Evolutionary conservation across 176 grass and related monocot genomes (phyloP).

Genomic region (Guadua angustifolia): DNA sequence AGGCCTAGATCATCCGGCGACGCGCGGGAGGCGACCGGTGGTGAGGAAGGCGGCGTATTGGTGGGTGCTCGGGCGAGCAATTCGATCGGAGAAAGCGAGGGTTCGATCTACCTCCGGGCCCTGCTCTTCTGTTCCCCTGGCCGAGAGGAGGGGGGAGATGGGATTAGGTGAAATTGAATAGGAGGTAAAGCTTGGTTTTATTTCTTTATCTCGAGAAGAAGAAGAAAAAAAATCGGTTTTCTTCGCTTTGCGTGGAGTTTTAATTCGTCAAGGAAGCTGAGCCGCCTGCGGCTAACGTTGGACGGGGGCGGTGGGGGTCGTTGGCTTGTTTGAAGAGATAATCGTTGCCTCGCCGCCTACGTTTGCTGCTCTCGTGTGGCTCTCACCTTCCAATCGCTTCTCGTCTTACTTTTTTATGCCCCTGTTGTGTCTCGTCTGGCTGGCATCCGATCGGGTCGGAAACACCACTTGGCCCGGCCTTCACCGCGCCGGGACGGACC

Average conservation of each 20-base stretch:
- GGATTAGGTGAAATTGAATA: constrained; percentile 53
- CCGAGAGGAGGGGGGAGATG: background rate
- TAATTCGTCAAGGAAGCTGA: constrained; percentile 5
- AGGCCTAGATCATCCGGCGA: constrained; percentile 39
- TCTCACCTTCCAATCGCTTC: background rate
- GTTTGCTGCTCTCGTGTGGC: constrained; percentile 6
- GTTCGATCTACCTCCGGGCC: constrained; percentile 29
- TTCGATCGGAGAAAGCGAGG: constrained; percentile 67
- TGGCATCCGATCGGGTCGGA: background rate
- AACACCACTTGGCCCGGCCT: no score
- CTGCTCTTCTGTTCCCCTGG: background rate
- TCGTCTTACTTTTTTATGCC: no score
- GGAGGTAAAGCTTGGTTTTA: background rate
- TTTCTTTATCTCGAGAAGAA: background rate
- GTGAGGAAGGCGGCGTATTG: constrained; percentile 43
- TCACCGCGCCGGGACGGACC: no score
- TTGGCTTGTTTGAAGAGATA: constrained; percentile 43
- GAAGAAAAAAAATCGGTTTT: background rate
- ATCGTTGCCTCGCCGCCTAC: constrained; percentile 34
- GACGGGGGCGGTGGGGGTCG: background rate
- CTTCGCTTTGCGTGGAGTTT: constrained; percentile 1
- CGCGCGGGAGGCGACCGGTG: constrained; percentile 16
- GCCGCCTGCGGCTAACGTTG: background rate
- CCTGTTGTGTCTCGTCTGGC: background rate
- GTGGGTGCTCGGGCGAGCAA: constrained; percentile 47